Evolutionary conservation across 257 asterid genomes (phyloP).

Genomic region (Striga asiatica): DNA sequence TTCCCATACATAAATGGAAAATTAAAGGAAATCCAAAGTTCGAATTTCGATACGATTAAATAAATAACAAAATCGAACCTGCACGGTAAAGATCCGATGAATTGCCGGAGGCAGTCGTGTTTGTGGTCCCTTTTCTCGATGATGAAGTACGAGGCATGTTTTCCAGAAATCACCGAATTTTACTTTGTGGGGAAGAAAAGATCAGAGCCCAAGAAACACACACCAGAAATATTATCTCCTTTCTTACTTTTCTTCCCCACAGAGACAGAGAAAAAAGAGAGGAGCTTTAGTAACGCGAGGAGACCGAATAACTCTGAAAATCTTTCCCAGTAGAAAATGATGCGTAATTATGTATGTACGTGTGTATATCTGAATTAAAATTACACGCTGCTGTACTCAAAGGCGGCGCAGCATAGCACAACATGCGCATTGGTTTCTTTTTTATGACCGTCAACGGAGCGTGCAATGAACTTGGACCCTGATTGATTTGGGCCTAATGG

Average conservation of each 20-base stretch:
- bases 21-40: too few species aligned
- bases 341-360: conserved; percentile 9
- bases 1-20: background rate
- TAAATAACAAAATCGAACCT: conserved; percentile 24
- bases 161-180: background rate
- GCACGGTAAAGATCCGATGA: conserved; percentile 76
- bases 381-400: background rate
- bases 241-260: conserved; percentile 11
- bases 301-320: conserved; percentile 7
- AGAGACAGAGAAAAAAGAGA: conserved; percentile 13
- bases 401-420: conserved; percentile 15
- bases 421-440: too few species aligned
- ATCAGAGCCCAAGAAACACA: background rate
- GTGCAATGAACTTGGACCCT: too few species aligned
- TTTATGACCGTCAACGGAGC: too few species aligned
- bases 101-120: conserved; percentile 45
- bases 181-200: background rate
- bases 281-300: conserved; percentile 16
- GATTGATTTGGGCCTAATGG: too few species aligned
- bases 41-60: background rate
- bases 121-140: conserved; percentile 42
- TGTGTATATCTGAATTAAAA: too few species aligned
- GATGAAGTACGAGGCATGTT: conserved; percentile 67
- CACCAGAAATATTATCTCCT: background rate
- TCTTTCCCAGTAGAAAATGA: background rate